Conservation (phyloP, 1,139 yeast genomes). For the Hemisphaericaspora lyxosophila region DNA sequence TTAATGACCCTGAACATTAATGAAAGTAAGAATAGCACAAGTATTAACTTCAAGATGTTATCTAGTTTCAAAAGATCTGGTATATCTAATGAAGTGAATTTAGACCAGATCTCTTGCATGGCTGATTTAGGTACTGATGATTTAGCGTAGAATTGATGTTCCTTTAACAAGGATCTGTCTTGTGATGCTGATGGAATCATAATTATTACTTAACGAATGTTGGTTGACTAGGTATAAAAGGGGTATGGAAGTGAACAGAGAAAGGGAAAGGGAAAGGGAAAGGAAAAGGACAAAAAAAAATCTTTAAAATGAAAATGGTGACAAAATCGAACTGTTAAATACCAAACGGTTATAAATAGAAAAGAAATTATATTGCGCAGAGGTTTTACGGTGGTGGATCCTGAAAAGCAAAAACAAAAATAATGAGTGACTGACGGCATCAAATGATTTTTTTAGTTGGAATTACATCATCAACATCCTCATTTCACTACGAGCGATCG, state of each 20-base stretch:
- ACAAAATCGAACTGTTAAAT: too few relatives aligned
- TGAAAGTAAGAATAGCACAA: conserved; percentile 1
- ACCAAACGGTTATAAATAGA: too few relatives aligned
- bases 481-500: too few relatives aligned
- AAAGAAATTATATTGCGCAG: too few relatives aligned
- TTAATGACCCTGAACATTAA: not conserved
- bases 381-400: too few relatives aligned
- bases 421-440: too few relatives aligned
- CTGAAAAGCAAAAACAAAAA: too few relatives aligned
- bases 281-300: not conserved
- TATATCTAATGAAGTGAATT: not conserved
- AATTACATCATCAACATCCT: too few relatives aligned
- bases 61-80: not conserved
- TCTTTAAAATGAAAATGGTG: too few relatives aligned
- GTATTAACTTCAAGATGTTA: not conserved
- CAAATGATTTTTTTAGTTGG: too few relatives aligned
- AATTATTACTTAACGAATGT: not conserved
- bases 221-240: too few relatives aligned
- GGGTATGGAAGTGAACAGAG: not conserved
- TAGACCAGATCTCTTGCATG: not conserved
- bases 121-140: not conserved
- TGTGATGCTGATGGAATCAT: conserved; percentile 22
- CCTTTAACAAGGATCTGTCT: conserved; percentile 25
- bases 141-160: conserved; percentile 29
- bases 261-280: not conserved